Conservation (phyloP, 495 filamentous ascomycete genomes). For the Darksidea phi region DNA sequence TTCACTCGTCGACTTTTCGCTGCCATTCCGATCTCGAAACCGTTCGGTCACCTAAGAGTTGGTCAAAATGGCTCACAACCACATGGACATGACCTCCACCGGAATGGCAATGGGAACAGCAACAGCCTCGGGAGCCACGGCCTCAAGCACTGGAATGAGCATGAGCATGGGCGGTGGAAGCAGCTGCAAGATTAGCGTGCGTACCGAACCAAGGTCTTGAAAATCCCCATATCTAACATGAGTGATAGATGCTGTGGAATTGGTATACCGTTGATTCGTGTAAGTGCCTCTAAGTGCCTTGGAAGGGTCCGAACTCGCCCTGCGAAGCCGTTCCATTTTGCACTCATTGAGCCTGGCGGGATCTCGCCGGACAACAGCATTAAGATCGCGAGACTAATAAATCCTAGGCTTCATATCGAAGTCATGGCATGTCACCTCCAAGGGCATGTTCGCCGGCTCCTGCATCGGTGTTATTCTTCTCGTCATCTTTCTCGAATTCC, state of each 20-base stretch:
- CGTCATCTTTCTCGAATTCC: constrained; percentile 52
- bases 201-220: not conserved
- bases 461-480: constrained; percentile 59
- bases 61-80: not conserved
- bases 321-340: too few species aligned
- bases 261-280: constrained; percentile 55
- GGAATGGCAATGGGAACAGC: constrained; percentile 15
- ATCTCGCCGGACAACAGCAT: too few species aligned
- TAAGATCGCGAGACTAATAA: constrained; percentile 5
- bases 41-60: too few species aligned
- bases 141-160: constrained; percentile 12
- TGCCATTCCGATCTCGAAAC: too few species aligned
- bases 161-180: constrained; percentile 25
- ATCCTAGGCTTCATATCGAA: constrained; percentile 46
- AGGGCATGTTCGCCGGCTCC: constrained; percentile 55
- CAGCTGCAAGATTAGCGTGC: constrained; percentile 40
- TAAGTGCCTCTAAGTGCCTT: not conserved
- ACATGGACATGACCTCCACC: constrained; percentile 25
- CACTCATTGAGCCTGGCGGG: too few species aligned
- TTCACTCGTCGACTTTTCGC: too few species aligned
- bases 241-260: constrained; percentile 58
- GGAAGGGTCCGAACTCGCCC: too few species aligned
- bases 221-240: not conserved
- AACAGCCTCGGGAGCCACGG: constrained; percentile 11
- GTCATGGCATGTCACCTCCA: constrained; percentile 52